Percentiles rank a stretch among this genome's conserved stretches.
These are phyloP conservation scores for Golubevia sp. DNA, from an alignment of 1,284 basidiomycete species.

Conservation along the genomic window DNA sequence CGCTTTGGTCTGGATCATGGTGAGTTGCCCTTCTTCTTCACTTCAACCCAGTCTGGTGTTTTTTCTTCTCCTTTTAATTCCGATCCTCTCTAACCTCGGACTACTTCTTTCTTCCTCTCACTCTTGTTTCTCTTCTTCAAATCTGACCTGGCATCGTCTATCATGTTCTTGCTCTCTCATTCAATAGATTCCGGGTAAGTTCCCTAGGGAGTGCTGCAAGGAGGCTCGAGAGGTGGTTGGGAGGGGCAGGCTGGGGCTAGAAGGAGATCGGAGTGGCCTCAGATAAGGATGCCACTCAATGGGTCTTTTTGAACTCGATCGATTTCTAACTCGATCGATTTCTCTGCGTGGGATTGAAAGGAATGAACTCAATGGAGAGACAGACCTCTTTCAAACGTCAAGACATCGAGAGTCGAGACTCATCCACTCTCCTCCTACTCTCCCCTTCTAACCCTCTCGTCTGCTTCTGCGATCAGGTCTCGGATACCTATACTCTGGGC, in stretches of 20 bases:
- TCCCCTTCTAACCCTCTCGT: background rate
- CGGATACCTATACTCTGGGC: slow-evolving; percentile 83
- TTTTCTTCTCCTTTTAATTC: background rate
- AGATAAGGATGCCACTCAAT: too few species aligned
- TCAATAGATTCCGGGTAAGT: background rate
- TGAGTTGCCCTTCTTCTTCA: slow-evolving; percentile 5
- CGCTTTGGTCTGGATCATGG: slow-evolving; percentile 72
- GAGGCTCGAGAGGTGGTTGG: too few species aligned
- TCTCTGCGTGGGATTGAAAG: too few species aligned
- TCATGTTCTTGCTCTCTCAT: too few species aligned
- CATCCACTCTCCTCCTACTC: background rate
- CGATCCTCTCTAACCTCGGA: slow-evolving; percentile 1
- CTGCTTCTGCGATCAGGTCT: slow-evolving; percentile 12
- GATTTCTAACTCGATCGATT: too few species aligned
- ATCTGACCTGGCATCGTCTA: too few species aligned
- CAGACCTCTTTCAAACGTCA: background rate
- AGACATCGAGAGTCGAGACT: background rate
- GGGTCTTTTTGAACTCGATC: too few species aligned
- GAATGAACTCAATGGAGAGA: background rate
- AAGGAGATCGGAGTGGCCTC: too few species aligned
- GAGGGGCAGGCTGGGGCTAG: too few species aligned
- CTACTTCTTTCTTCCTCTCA: slow-evolving; percentile 71
- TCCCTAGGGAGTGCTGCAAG: too few species aligned
- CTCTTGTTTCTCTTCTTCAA: slow-evolving; percentile 66
- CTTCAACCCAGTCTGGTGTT: background rate